A percentile compares a stretch with the other conserved stretches of the same genome.
These are phyloP conservation scores for Marchantia paleacea DNA, from an alignment of 225 moss, liverwort and hornwort species.

Conservation along the genomic window DNA sequence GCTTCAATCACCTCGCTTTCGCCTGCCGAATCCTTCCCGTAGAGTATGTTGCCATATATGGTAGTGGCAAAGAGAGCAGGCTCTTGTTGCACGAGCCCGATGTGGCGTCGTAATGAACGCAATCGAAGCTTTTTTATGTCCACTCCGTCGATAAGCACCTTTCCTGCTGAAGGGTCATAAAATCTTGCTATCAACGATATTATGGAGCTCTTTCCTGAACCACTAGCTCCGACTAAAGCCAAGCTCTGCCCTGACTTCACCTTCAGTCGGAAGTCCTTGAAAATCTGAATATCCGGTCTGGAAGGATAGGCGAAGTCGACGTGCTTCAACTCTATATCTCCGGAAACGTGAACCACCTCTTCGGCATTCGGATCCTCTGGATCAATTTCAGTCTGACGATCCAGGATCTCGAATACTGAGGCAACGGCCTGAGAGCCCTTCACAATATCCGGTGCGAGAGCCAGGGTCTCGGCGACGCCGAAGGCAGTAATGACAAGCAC, in stretches of 20 bases:
- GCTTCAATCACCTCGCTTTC: constrained; percentile 50
- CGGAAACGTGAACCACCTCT: constrained; percentile 38
- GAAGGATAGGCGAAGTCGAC: constrained; percentile 49
- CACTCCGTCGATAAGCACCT: constrained; percentile 48
- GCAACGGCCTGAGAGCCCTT: constrained; percentile 43
- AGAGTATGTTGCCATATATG: constrained; percentile 48
- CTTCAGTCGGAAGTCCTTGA: constrained; percentile 46
- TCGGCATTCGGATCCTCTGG: constrained; percentile 44
- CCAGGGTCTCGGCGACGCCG: constrained; percentile 49
- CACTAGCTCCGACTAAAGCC: constrained; percentile 54
- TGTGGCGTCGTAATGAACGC: constrained; percentile 42
- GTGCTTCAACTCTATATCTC: constrained; percentile 45
- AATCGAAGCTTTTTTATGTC: constrained; percentile 46
- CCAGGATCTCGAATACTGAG: constrained; percentile 45
- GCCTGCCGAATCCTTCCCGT: constrained; percentile 47
- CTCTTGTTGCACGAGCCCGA: constrained; percentile 57
- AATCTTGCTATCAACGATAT: constrained; percentile 50
- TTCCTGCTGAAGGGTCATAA: constrained; percentile 49
- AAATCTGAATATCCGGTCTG: constrained; percentile 50
- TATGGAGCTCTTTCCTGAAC: constrained; percentile 53
- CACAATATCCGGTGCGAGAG: constrained; percentile 50
- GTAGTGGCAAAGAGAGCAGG: constrained; percentile 47
- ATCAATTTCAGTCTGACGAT: constrained; percentile 44
- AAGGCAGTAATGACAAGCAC: constrained; percentile 53
- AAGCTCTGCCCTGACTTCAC: constrained; percentile 43